Evolutionary conservation across 371 early-diverging fungal species (phyloP).

Genomic region (Syncephalastrum contaminatum): DNA sequence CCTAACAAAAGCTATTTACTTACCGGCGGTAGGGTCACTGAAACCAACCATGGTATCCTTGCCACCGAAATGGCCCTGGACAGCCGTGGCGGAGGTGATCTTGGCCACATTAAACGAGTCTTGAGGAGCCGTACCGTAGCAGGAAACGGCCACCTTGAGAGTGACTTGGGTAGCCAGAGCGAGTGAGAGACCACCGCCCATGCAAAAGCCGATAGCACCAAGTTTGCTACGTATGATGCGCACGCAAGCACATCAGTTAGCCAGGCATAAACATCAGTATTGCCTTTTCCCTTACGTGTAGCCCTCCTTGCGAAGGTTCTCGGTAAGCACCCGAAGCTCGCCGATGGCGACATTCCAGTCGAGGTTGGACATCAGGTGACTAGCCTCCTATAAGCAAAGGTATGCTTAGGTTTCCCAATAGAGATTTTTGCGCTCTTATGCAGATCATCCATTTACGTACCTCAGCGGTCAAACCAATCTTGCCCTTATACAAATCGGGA

Average conservation of each 20-base stretch:
- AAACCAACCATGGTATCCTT: conserved; percentile 45
- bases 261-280: not conserved
- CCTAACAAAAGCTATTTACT: not conserved
- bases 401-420: not conserved
- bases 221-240: conserved; percentile 21
- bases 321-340: conserved; percentile 36
- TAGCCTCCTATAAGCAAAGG: conserved; percentile 40
- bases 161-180: conserved; percentile 41
- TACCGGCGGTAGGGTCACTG: conserved; percentile 41
- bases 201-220: conserved; percentile 52
- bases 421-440: not conserved
- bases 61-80: conserved; percentile 56
- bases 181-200: conserved; percentile 56
- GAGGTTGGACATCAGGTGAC: conserved; percentile 51
- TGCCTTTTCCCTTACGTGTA: conserved; percentile 20
- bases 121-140: conserved; percentile 53
- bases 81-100: conserved; percentile 41
- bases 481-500: conserved; percentile 60
- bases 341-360: conserved; percentile 48
- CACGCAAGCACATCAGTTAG: not conserved
- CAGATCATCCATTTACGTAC: conserved; percentile 13
- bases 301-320: conserved; percentile 25
- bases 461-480: conserved; percentile 48
- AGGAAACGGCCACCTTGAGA: conserved; percentile 42
- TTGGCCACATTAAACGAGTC: conserved; percentile 37